Percentiles rank a stretch among this genome's conserved stretches.
Evolutionary conservation across 1,284 basidiomycete species (phyloP).

Genomic region (Bondarzewia mesenterica): DNA sequence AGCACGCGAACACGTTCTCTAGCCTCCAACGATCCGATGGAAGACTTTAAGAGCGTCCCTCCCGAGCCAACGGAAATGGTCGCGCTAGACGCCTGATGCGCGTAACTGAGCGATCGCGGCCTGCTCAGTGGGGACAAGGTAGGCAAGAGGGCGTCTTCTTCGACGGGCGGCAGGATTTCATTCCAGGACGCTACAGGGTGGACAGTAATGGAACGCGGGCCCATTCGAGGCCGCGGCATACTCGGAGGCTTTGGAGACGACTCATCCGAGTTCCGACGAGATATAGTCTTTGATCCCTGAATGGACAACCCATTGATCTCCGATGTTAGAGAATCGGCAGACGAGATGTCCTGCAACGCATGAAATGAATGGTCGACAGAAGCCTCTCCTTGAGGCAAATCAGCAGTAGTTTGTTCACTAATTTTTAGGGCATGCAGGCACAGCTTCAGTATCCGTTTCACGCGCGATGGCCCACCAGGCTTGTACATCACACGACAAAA

Average conservation of each 20-base stretch:
- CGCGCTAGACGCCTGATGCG: conserved; percentile 28
- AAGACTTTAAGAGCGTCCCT: conserved; percentile 55
- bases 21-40: conserved; percentile 38
- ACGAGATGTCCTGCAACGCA: neutral
- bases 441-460: conserved; percentile 65
- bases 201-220: conserved; percentile 40
- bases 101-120: conserved; percentile 16
- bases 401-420: conserved; percentile 19
- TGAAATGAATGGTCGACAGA: neutral
- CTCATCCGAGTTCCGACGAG: conserved; percentile 49
- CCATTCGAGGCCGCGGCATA: conserved; percentile 31
- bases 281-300: conserved; percentile 10
- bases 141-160: conserved; percentile 21
- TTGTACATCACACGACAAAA: conserved; percentile 85
- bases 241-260: conserved; percentile 7
- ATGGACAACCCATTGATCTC: conserved; percentile 11
- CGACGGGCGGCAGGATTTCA: conserved; percentile 21
- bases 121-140: conserved; percentile 7
- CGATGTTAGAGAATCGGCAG: conserved; percentile 3
- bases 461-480: conserved; percentile 77
- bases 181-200: conserved; percentile 37
- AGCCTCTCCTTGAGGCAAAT: neutral
- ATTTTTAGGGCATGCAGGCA: conserved; percentile 60
- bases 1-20: conserved; percentile 50
- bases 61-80: conserved; percentile 49